A percentile compares a stretch with the other conserved stretches of the same genome.
phyloP scores from a whole-genome alignment of 306 rosid species.

The Trifolium dubium region DNA sequence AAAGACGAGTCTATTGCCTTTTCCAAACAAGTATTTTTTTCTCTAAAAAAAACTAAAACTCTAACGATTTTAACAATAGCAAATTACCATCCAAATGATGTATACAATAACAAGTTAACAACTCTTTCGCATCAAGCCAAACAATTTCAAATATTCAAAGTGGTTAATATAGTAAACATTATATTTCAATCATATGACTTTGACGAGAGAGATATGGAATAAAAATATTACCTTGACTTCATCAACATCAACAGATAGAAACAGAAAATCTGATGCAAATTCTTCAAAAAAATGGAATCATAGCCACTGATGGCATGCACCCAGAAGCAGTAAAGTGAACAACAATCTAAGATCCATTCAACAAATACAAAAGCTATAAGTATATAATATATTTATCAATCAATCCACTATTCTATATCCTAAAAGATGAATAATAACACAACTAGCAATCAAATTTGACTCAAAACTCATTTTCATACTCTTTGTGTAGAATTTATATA shows the following conservation, averaged over 20 bases:
- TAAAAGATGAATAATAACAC: no score
- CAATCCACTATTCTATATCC: no score
- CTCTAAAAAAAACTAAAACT: not conserved
- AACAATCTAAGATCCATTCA: conserved; percentile 59
- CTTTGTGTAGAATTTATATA: not conserved
- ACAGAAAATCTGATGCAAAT: conserved; percentile 60
- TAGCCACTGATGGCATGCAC: conserved; percentile 96
- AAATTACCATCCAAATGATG: not conserved
- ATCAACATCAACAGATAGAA: no score
- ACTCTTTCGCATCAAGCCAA: not conserved
- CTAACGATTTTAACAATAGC: not conserved
- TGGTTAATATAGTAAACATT: not conserved
- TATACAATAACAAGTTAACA: not conserved
- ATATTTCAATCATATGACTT: not conserved
- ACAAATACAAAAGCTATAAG: conserved; percentile 22
- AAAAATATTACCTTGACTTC: no score
- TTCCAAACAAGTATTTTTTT: not conserved
- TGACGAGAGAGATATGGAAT: no score
- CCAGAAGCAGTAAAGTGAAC: conserved; percentile 87
- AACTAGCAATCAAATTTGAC: not conserved
- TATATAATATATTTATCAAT: not conserved
- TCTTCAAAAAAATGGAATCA: conserved; percentile 76
- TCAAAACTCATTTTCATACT: conserved; percentile 10
- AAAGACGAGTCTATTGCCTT: not conserved
- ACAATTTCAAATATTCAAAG: not conserved